Evolutionary conservation across 768 basidiomycete genomes (phyloP).

Genomic region (Tulasnella sp.): DNA sequence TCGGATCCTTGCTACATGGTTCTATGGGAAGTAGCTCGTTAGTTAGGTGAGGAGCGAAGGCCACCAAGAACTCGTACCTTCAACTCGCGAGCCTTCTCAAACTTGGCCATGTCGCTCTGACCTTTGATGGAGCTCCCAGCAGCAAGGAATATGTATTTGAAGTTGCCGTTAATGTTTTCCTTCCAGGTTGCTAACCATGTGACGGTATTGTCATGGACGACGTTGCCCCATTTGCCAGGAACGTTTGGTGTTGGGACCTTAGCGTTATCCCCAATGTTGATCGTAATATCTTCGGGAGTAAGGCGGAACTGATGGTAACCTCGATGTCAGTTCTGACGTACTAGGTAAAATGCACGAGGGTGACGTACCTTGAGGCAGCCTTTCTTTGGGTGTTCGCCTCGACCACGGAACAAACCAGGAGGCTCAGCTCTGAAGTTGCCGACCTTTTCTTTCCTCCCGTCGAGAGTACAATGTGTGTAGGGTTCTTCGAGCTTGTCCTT

Average conservation of each 20-base stretch:
- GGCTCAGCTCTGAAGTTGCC: conserved; percentile 99
- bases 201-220: conserved; percentile 90
- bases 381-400: conserved; percentile 97
- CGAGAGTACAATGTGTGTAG: conserved; percentile 81
- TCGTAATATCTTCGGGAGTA: conserved; percentile 87
- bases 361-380: conserved; percentile 81
- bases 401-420: conserved; percentile 95
- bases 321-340: background rate
- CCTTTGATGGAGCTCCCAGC: conserved; percentile 98
- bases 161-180: conserved; percentile 92
- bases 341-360: conserved; percentile 65
- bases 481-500: conserved; percentile 81
- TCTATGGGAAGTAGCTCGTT: conserved; percentile 43
- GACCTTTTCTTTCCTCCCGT: conserved; percentile 95
- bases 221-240: conserved; percentile 84
- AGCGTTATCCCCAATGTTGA: conserved; percentile 82
- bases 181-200: conserved; percentile 99
- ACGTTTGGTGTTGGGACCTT: conserved; percentile 83
- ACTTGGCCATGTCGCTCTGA: conserved; percentile 95
- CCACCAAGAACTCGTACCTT: conserved; percentile 54
- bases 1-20: conserved; percentile 86
- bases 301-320: conserved; percentile 62
- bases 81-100: conserved; percentile 94
- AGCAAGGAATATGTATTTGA: conserved; percentile 97
- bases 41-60: conserved; percentile 16